A percentile compares a stretch with the other conserved stretches of the same genome.
phyloP scores from a whole-genome alignment of 805 yeast genomes.

The Starmera pachycereana region DNA sequence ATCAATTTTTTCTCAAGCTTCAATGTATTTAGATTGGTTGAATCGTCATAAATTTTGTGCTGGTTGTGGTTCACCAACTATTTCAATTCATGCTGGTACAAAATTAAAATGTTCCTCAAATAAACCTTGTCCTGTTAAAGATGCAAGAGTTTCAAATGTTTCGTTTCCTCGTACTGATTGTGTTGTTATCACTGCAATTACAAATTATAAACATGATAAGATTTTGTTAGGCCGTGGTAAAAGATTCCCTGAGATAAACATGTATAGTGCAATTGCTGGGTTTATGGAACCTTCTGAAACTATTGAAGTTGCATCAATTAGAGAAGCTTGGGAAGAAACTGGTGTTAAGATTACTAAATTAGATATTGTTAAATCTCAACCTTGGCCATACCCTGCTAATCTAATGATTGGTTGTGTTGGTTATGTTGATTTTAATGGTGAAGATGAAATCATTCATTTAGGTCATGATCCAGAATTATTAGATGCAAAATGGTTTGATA shows the following conservation, averaged over 20 bases:
- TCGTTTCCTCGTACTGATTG: slow-evolving; percentile 92
- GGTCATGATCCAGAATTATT: slow-evolving; percentile 79
- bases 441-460: slow-evolving; percentile 53
- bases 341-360: slow-evolving; percentile 54
- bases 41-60: slow-evolving; percentile 69
- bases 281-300: slow-evolving; percentile 95
- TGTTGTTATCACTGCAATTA: slow-evolving; percentile 72
- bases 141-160: slow-evolving; percentile 52
- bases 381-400: slow-evolving; percentile 97
- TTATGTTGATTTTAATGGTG: slow-evolving; percentile 58
- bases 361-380: slow-evolving; percentile 64
- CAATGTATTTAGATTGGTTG: slow-evolving; percentile 83
- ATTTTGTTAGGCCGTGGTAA: slow-evolving; percentile 63
- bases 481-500: slow-evolving; percentile 81
- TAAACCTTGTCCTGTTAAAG: slow-evolving; percentile 26
- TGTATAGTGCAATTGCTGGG: slow-evolving; percentile 88
- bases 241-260: slow-evolving; percentile 39
- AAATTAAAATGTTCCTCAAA: slow-evolving; percentile 37
- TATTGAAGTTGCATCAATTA: slow-evolving; percentile 72
- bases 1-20: slow-evolving; percentile 67
- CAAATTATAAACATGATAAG: slow-evolving; percentile 48
- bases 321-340: slow-evolving; percentile 95
- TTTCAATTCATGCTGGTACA: slow-evolving; percentile 60
- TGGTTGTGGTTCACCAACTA: slow-evolving; percentile 65
- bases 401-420: slow-evolving; percentile 91